These are phyloP conservation scores for Ceratocystis destructans DNA, from an alignment of 2,329 filamentous ascomycete species.

Conservation along the genomic window DNA sequence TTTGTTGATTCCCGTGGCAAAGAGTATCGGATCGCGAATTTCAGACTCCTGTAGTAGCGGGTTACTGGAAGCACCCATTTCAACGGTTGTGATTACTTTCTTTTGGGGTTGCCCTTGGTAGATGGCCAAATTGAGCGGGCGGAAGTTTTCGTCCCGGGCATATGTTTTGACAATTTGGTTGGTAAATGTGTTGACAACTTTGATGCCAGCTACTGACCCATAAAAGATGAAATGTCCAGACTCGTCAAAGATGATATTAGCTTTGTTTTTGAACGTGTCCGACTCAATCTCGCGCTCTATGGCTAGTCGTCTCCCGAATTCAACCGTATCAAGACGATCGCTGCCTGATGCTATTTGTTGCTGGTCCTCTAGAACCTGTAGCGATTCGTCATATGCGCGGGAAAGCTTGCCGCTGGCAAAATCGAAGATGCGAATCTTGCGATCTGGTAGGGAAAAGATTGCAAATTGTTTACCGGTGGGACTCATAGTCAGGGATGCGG, in stretches of 20 bases:
- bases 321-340: constrained; percentile 72
- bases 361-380: constrained; percentile 82
- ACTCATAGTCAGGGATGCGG: constrained; percentile 70
- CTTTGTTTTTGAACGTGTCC: constrained; percentile 49
- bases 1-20: constrained; percentile 72
- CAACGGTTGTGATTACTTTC: constrained; percentile 83
- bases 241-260: constrained; percentile 90
- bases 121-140: constrained; percentile 66
- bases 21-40: constrained; percentile 74
- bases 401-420: constrained; percentile 79
- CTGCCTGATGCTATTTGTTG: constrained; percentile 80
- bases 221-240: constrained; percentile 92
- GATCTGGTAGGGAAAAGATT: constrained; percentile 81
- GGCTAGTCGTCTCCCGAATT: constrained; percentile 79
- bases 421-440: constrained; percentile 86
- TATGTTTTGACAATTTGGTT: constrained; percentile 86
- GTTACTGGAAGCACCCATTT: constrained; percentile 93
- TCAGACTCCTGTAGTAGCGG: constrained; percentile 88
- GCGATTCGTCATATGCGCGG: constrained; percentile 87
- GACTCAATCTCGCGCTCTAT: constrained; percentile 77
- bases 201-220: constrained; percentile 80
- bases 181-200: constrained; percentile 90
- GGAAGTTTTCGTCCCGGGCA: constrained; percentile 76
- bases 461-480: constrained; percentile 77
- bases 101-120: constrained; percentile 95